A percentile compares a stretch with the other conserved stretches of the same genome.
Evolutionary conservation across 768 basidiomycete genomes (phyloP).

Genomic region (Trametes cingulata): DNA sequence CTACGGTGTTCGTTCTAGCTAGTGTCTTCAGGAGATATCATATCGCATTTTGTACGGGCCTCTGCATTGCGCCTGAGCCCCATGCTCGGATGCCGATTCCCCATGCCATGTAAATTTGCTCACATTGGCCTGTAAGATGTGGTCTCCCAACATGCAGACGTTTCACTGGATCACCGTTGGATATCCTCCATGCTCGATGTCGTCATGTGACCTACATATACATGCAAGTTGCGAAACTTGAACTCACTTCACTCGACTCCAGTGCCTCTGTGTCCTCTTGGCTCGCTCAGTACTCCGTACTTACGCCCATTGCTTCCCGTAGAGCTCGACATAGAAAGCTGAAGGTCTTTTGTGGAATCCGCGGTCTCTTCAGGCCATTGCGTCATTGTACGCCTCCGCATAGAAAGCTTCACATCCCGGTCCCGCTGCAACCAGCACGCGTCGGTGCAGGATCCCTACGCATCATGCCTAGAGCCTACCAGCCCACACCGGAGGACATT

Average conservation of each 20-base stretch:
- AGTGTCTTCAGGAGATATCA: constrained; percentile 25
- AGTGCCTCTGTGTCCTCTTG: too few species aligned
- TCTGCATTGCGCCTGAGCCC: background rate
- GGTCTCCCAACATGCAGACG: constrained; percentile 1
- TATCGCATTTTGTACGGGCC: constrained; percentile 22
- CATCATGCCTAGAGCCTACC: constrained; percentile 23
- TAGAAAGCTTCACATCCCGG: background rate
- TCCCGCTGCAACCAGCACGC: background rate
- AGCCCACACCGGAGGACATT: constrained; percentile 55
- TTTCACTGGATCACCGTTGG: background rate
- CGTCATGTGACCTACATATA: constrained; percentile 6
- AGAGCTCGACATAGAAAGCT: background rate
- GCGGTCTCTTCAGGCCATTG: constrained; percentile 5
- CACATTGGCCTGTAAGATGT: constrained; percentile 11
- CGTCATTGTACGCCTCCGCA: background rate
- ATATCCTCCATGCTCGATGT: too few species aligned
- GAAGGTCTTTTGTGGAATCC: background rate
- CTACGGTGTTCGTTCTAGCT: constrained; percentile 18
- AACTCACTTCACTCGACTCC: too few species aligned
- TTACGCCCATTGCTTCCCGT: too few species aligned
- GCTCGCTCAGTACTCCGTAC: too few species aligned
- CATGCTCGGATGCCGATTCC: constrained; percentile 8
- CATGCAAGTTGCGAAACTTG: background rate
- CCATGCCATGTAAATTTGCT: constrained; percentile 9
- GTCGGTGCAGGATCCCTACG: background rate